Conservation (phyloP, 305 asterid species). For the Solanum hybrid region DNA sequence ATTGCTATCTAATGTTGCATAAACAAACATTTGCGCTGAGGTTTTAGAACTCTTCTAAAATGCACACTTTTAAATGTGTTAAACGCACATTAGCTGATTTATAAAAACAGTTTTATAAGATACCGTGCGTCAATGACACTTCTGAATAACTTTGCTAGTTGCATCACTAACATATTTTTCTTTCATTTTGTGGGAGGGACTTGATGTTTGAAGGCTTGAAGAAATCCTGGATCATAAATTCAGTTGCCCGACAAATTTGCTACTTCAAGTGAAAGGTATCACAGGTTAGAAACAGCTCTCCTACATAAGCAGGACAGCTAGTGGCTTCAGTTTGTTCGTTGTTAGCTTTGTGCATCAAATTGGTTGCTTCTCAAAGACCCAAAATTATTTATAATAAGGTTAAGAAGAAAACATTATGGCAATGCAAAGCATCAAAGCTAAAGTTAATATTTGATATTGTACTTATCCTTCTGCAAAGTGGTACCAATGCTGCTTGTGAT, state of each 20-base stretch:
- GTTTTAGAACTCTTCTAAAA: conserved; percentile 7
- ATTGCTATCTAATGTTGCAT: neutral
- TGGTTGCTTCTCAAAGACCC: neutral
- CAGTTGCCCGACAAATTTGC: neutral
- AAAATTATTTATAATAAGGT: neutral
- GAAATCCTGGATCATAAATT: neutral
- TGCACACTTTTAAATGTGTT: conserved; percentile 1
- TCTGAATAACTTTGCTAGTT: neutral
- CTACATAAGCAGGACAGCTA: neutral
- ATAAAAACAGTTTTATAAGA: neutral
- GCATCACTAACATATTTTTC: neutral
- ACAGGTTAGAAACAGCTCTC: neutral
- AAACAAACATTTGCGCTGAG: conserved; percentile 14
- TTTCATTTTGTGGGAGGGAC: neutral
- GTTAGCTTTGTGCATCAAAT: neutral
- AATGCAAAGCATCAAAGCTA: neutral
- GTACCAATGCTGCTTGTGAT: neutral
- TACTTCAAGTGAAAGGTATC: neutral
- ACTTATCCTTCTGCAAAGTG: conserved; percentile 2
- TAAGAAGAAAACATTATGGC: neutral
- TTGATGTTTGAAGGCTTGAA: neutral
- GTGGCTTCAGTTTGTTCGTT: neutral
- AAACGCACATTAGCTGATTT: neutral
- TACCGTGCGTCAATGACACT: neutral
- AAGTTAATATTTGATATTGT: neutral